Conservation (phyloP, 441 rosid species). For the Gossypium trilobum region DNA sequence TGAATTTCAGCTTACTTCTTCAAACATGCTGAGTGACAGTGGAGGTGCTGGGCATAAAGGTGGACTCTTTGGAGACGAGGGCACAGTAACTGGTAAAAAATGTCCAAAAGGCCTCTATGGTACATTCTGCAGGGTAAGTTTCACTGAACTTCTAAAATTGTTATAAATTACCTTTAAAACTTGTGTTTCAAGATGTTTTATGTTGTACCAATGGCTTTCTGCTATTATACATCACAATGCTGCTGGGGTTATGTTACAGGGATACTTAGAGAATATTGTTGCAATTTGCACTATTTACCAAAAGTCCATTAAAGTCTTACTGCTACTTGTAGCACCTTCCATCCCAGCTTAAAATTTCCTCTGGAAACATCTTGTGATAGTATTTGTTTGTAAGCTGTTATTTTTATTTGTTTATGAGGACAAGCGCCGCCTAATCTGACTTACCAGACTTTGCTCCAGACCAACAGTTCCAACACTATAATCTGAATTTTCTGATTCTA, state of each 20-base stretch:
- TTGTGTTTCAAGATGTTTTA: neutral
- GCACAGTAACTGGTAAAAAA: constrained; percentile 80
- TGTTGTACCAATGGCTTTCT: neutral
- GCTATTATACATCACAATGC: neutral
- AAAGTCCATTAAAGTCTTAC: neutral
- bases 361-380: neutral
- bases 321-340: constrained; percentile 1
- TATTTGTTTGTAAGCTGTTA: neutral
- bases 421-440: neutral
- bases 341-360: neutral
- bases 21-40: constrained; percentile 42
- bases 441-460: neutral
- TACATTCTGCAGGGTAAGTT: constrained; percentile 74
- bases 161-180: neutral
- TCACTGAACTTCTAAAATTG: constrained; percentile 8
- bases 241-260: neutral
- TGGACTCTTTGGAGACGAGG: constrained; percentile 69
- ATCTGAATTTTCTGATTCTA: neutral
- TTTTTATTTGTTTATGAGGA: neutral
- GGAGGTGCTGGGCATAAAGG: constrained; percentile 85
- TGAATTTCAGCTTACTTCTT: constrained; percentile 22
- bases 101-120: constrained; percentile 95
- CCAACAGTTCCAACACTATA: neutral
- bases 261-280: neutral
- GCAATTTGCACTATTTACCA: neutral